Evolutionary conservation across 352 stramenopile species (phyloP).

Genomic region (Halophytophthora batemanensis): DNA sequence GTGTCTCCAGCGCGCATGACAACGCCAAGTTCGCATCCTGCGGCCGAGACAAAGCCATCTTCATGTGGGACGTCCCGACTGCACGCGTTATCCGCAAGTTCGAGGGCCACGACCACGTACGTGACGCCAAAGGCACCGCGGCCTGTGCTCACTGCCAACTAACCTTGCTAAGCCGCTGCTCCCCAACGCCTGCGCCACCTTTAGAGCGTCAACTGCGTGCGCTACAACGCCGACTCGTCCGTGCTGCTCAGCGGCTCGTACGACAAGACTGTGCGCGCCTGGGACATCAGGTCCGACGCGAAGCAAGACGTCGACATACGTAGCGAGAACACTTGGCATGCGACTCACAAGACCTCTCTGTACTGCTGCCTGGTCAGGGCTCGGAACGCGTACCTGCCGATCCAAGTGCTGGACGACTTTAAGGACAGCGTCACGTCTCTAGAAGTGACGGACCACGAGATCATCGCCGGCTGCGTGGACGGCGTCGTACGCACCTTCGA

Average conservation of each 20-base stretch:
- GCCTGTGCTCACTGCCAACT: conserved; percentile 1
- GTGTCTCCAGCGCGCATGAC: conserved; percentile 58
- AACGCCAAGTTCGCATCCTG: conserved; percentile 88
- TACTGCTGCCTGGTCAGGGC: conserved; percentile 34
- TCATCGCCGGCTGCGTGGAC: conserved; percentile 85
- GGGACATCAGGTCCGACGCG: conserved; percentile 57
- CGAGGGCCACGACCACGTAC: conserved; percentile 78
- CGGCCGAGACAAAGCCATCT: conserved; percentile 81
- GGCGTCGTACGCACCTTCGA: conserved; percentile 84
- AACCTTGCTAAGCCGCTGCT: not conserved
- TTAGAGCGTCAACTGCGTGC: conserved; percentile 83
- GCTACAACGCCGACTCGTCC: conserved; percentile 74
- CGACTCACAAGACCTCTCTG: too few species aligned
- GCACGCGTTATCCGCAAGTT: conserved; percentile 87
- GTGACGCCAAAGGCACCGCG: conserved; percentile 1
- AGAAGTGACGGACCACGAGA: conserved; percentile 67
- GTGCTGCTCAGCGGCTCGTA: conserved; percentile 86
- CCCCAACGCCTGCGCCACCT: not conserved
- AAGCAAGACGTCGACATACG: not conserved
- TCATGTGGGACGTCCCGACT: conserved; percentile 88
- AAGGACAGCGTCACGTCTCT: conserved; percentile 88
- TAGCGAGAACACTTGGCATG: not conserved
- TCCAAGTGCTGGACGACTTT: conserved; percentile 86
- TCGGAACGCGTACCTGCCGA: conserved; percentile 69
- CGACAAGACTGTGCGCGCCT: conserved; percentile 82